Evolutionary conservation across 2,329 filamentous ascomycete species (phyloP).

Genomic region (Diaporthe eres): DNA sequence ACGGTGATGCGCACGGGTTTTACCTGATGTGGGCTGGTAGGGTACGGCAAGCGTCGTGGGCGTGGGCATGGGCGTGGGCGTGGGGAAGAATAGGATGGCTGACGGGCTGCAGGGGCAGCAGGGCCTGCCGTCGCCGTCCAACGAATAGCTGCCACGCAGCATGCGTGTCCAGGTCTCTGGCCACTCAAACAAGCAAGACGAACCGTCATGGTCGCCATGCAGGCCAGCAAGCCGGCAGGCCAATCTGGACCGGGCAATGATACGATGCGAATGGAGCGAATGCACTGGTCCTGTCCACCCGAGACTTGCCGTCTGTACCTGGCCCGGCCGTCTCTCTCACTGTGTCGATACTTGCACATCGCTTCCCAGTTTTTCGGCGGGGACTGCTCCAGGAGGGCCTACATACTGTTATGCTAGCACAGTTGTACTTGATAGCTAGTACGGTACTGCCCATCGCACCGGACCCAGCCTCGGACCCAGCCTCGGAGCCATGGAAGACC

Average conservation of each 20-base stretch:
- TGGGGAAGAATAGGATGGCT: slow-evolving; percentile 37
- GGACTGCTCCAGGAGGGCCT: not conserved
- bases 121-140: slow-evolving; percentile 33
- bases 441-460: not conserved
- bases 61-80: not conserved
- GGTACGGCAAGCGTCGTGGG: not conserved
- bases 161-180: slow-evolving; percentile 28
- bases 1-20: slow-evolving; percentile 35
- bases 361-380: not conserved
- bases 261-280: slow-evolving; percentile 27
- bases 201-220: slow-evolving; percentile 22
- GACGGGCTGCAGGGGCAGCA: slow-evolving; percentile 23
- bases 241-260: slow-evolving; percentile 18
- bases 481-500: slow-evolving; percentile 23
- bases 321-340: slow-evolving; percentile 12
- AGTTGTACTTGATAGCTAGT: not conserved
- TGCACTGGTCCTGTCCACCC: slow-evolving; percentile 15
- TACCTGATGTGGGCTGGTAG: slow-evolving; percentile 15
- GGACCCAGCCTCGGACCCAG: slow-evolving; percentile 28
- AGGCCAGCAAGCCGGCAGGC: slow-evolving; percentile 18
- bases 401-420: not conserved
- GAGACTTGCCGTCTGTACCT: slow-evolving; percentile 29
- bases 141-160: slow-evolving; percentile 40
- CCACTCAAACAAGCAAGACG: slow-evolving; percentile 28
- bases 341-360: slow-evolving; percentile 32